Evolutionary conservation across 108 stramenopile species (phyloP), one percentile per base, ranked within the genome.

Genomic region (Halocafeteria seosinensis): DNA sequence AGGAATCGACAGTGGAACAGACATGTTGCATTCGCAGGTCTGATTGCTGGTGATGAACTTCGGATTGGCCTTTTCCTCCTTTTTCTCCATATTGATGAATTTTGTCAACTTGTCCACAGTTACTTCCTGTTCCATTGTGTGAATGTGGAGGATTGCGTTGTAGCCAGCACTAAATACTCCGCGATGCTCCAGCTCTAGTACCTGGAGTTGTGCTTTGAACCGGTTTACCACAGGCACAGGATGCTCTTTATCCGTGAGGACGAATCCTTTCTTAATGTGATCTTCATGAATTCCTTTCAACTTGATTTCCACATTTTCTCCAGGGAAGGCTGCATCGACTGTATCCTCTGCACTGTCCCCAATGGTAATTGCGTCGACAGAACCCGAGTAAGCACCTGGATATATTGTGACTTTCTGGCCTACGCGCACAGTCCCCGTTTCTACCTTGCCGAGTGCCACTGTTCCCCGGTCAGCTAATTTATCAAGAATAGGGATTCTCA

Each of bases 371-470:
- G 70, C 87, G 64, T 95, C 90, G 5, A 99, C 89, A 74, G 86
- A 88, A 71, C 76, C 87, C 37, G 66, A 33, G 35, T 88, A 77
- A 42, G 87, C 76, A 30, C 89, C 91, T 1, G 98, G 98, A 90
- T 94, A 92, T 9, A 99, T 35, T 21, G 66, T 88, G 27, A 99
- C 82, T 74, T 87, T 88, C 71, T 82, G 73, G 27, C 94, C 95
- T 25, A 75, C 76, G 30, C 80, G 75, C 47, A 99, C 52, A 25
- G 87, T 84, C 28, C 98, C 98, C 77, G 82, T 68, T 72, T 95
- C 98, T 5, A 99, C 91, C 84, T 99, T 95, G 42, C 90, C 93
- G 89, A 95, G 89, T 60, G 87, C 85, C 65, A 99, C 92, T 6
- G 88, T 90, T 35, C 98, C 98, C 62, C 95, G 84, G 68, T 99